Percentiles rank a stretch among this genome's conserved stretches.
Conservation (phyloP, 257 asterid genomes). For the Henckelia pumila region DNA sequence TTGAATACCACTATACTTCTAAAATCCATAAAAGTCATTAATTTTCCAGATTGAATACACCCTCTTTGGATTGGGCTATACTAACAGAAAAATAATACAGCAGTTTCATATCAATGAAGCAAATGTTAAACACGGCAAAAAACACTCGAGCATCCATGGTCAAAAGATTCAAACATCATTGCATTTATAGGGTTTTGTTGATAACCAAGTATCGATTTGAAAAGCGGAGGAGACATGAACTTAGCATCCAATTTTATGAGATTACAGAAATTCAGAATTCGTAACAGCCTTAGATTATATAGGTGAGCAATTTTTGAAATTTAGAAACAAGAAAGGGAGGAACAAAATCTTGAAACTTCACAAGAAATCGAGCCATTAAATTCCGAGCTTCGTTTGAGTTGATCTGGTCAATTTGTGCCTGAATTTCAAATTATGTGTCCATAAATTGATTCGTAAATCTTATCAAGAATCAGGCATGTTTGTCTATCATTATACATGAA, state of each 20-base stretch:
- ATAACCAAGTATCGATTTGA: not conserved
- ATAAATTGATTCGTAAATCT: not conserved
- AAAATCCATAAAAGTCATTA: too few species aligned
- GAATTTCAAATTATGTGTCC: not conserved
- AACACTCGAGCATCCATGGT: not conserved
- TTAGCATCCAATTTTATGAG: not conserved
- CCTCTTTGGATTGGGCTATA: too few species aligned
- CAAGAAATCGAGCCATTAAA: not conserved
- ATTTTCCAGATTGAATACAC: too few species aligned
- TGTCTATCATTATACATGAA: not conserved
- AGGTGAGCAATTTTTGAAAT: too few species aligned
- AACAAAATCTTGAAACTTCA: constrained; percentile 1
- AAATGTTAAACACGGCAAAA: not conserved
- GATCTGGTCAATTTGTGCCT: not conserved
- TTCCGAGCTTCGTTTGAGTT: not conserved
- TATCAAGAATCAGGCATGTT: not conserved
- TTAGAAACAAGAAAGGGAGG: not conserved
- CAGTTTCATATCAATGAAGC: not conserved
- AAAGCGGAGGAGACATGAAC: too few species aligned
- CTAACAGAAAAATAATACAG: not conserved
- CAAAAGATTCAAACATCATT: too few species aligned
- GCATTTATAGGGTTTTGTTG: not conserved
- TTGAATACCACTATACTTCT: too few species aligned
- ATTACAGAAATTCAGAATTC: not conserved
- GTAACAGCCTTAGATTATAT: not conserved